These are phyloP conservation scores for Conticribra weissflogii DNA, from an alignment of 108 stramenopile species.

Conservation along the genomic window DNA sequence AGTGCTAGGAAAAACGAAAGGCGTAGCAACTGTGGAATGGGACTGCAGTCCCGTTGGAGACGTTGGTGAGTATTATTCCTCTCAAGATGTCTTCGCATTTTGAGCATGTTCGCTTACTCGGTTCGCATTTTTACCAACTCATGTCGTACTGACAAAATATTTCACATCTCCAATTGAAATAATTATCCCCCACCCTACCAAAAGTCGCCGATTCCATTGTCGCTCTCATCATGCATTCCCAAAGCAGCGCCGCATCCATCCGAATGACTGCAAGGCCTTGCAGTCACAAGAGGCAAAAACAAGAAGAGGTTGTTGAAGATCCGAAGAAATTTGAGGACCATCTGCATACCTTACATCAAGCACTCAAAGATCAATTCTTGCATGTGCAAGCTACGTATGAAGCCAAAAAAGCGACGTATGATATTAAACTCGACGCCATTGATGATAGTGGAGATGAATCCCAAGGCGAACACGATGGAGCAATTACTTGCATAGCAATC, in stretches of 20 bases:
- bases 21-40: constrained; percentile 85
- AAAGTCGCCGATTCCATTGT: constrained; percentile 89
- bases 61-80: constrained; percentile 39
- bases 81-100: not conserved
- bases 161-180: too few relatives aligned
- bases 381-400: constrained; percentile 83
- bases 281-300: constrained; percentile 60
- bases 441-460: constrained; percentile 21
- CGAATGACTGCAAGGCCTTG: constrained; percentile 87
- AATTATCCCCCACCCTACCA: too few relatives aligned
- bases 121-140: not conserved
- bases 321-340: constrained; percentile 50
- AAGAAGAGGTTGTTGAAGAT: constrained; percentile 29
- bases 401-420: constrained; percentile 69
- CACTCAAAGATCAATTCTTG: constrained; percentile 77
- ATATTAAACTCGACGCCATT: constrained; percentile 71
- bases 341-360: constrained; percentile 59
- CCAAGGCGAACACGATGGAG: constrained; percentile 42
- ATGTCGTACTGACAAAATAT: too few relatives aligned
- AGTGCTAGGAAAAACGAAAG: constrained; percentile 61
- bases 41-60: constrained; percentile 91
- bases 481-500: constrained; percentile 60
- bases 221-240: constrained; percentile 90
- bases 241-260: constrained; percentile 88
- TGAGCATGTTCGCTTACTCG: not conserved